A percentile compares a stretch with the other conserved stretches of the same genome.
Evolutionary conservation across 2,329 filamentous ascomycete species (phyloP).

Genomic region (Neurospora sp.): DNA sequence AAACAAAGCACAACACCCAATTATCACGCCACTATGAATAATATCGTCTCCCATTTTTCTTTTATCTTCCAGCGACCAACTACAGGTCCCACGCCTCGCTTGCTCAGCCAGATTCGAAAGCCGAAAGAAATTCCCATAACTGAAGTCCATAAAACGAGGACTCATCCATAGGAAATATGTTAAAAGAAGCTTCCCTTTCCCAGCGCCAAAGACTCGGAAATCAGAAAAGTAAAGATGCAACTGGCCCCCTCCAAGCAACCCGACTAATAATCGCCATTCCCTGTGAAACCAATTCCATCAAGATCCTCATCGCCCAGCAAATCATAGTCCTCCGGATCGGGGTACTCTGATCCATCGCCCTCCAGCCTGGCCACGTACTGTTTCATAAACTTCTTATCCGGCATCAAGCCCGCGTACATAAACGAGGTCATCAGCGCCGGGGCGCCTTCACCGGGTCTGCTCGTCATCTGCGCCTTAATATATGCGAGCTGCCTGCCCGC

Average conservation of each 20-base stretch:
- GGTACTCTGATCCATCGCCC: slow-evolving; percentile 13
- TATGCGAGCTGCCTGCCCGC: slow-evolving; percentile 37
- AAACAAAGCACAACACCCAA: background rate
- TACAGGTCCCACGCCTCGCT: background rate
- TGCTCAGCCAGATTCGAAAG: background rate
- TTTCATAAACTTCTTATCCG: slow-evolving; percentile 17
- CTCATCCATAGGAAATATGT: background rate
- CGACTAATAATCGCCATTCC: background rate
- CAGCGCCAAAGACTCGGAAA: background rate
- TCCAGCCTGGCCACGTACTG: slow-evolving; percentile 16
- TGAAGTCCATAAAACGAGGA: background rate
- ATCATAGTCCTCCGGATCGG: slow-evolving; percentile 6
- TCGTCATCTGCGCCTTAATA: slow-evolving; percentile 31
- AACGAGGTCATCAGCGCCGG: slow-evolving; percentile 12
- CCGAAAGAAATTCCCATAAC: background rate
- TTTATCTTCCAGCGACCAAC: background rate
- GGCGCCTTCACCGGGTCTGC: slow-evolving; percentile 8
- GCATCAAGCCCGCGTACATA: slow-evolving; percentile 17
- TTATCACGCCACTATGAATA: background rate
- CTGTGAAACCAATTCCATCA: background rate
- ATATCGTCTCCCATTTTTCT: background rate
- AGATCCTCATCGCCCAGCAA: background rate
- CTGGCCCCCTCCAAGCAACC: background rate
- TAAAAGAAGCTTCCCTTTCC: background rate
- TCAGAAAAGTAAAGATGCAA: background rate